Evolutionary conservation across 1,284 basidiomycete species (phyloP).

Genomic region (Fomes fomentarius): DNA sequence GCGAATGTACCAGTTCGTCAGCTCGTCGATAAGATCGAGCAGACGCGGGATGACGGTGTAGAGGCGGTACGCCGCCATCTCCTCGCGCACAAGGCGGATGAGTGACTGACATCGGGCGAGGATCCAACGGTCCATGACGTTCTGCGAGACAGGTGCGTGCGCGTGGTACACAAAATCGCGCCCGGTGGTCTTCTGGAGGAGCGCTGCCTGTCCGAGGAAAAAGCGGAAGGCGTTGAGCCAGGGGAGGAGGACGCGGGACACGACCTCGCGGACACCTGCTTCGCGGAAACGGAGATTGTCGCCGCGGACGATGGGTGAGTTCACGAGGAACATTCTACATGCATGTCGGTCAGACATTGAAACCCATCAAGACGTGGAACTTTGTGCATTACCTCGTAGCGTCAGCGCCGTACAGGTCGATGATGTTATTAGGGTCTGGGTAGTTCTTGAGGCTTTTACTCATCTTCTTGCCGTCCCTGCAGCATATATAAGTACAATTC

Average conservation of each 20-base stretch:
- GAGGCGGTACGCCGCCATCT: conserved; percentile 98
- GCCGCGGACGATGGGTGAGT: conserved; percentile 97
- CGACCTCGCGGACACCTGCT: conserved; percentile 96
- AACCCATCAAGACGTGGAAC: too few relatives aligned
- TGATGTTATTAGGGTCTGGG: conserved; percentile 94
- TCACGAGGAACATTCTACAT: conserved; percentile 93
- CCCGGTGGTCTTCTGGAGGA: conserved; percentile 85
- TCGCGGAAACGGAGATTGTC: conserved; percentile 99
- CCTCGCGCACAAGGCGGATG: conserved; percentile 88
- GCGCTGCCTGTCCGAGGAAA: conserved; percentile 94
- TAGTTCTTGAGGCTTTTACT: conserved; percentile 98
- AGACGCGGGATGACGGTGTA: conserved; percentile 98
- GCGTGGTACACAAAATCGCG: conserved; percentile 88
- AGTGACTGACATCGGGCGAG: conserved; percentile 96
- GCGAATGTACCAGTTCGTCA: conserved; percentile 99
- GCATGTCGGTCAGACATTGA: too few relatives aligned
- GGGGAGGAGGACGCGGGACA: conserved; percentile 94
- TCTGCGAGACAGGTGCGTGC: conserved; percentile 82
- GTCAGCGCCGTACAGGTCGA: conserved; percentile 94
- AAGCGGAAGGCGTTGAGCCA: conserved; percentile 99
- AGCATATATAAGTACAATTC: conserved; percentile 4
- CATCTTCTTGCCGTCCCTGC: conserved; percentile 99
- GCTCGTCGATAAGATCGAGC: conserved; percentile 91
- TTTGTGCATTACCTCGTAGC: conserved; percentile 73
- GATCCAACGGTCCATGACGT: conserved; percentile 99